These are phyloP conservation scores for Coemansia sp. DNA, from an alignment of 192 early-diverging fungal species.

Conservation along the genomic window DNA sequence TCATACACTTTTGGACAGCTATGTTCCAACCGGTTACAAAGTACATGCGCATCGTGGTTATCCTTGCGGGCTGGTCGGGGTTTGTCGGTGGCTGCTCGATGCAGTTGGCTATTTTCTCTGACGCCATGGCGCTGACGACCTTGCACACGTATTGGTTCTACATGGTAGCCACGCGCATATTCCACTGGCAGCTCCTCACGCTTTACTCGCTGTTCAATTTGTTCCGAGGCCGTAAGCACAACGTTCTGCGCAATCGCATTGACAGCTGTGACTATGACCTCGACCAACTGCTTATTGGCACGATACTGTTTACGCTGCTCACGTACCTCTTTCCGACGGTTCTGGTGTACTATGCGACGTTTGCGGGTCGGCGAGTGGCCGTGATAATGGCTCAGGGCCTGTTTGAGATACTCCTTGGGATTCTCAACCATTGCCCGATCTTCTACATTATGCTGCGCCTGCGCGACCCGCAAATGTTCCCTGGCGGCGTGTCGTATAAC, in stretches of 20 bases:
- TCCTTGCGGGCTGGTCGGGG: conserved; percentile 70
- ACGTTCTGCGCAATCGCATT: conserved; percentile 85
- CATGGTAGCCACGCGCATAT: conserved; percentile 87
- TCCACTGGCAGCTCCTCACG: conserved; percentile 85
- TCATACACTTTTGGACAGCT: conserved; percentile 85
- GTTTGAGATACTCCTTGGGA: conserved; percentile 80
- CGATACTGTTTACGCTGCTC: conserved; percentile 88
- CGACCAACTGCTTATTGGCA: conserved; percentile 93
- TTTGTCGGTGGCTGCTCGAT: conserved; percentile 79
- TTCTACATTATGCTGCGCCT: conserved; percentile 89
- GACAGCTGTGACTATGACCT: conserved; percentile 93
- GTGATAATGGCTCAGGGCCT: conserved; percentile 78
- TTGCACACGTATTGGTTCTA: conserved; percentile 96
- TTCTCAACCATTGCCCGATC: conserved; percentile 95
- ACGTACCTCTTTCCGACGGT: conserved; percentile 96
- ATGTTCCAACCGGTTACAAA: conserved; percentile 44
- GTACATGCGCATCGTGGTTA: conserved; percentile 64
- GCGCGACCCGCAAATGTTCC: conserved; percentile 83
- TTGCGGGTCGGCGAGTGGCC: conserved; percentile 78
- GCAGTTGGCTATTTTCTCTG: conserved; percentile 77
- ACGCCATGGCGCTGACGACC: conserved; percentile 80
- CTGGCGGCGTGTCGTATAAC: conserved; percentile 64
- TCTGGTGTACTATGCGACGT: conserved; percentile 87
- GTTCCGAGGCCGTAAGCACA: conserved; percentile 76
- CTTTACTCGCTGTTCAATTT: conserved; percentile 88